These are phyloP conservation scores for Musa beccarii DNA, from an alignment of 176 grass and related monocot genomes.

Conservation along the genomic window DNA sequence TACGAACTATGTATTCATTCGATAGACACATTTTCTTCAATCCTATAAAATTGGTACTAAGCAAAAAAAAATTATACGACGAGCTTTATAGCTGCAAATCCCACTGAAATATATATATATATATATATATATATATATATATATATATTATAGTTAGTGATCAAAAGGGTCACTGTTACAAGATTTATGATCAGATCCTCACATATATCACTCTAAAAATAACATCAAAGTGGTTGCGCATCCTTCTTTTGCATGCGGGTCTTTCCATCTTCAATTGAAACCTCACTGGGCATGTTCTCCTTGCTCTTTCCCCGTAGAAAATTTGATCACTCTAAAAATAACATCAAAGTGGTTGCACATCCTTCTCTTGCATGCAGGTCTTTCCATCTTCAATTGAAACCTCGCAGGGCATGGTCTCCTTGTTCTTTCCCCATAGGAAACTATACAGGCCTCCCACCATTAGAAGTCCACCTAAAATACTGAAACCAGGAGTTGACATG, in stretches of 20 bases:
- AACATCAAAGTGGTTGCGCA: neutral
- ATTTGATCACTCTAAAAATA: neutral
- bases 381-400: neutral
- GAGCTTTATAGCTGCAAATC: no score
- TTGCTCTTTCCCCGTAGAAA: conserved; percentile 44
- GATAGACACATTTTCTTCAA: no score
- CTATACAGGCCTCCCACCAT: conserved; percentile 51
- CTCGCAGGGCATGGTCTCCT: conserved; percentile 10
- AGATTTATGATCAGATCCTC: neutral
- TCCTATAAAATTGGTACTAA: no score
- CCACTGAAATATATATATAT: neutral
- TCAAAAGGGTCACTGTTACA: neutral
- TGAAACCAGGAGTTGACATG: neutral
- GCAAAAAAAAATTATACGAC: no score
- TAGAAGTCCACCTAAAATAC: conserved; percentile 36
- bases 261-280: neutral
- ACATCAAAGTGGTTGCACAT: neutral
- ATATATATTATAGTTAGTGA: neutral
- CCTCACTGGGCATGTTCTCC: conserved; percentile 4
- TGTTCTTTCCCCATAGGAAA: conserved; percentile 45
- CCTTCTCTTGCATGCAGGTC: neutral
- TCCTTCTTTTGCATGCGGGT: neutral
- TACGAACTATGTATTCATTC: no score
- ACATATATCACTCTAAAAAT: neutral
- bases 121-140: neutral